Evolutionary conservation across 164 flowering plant genomes (phyloP), one percentile per base, ranked within the genome.

Genomic region (Dillenia suffruticosa): DNA sequence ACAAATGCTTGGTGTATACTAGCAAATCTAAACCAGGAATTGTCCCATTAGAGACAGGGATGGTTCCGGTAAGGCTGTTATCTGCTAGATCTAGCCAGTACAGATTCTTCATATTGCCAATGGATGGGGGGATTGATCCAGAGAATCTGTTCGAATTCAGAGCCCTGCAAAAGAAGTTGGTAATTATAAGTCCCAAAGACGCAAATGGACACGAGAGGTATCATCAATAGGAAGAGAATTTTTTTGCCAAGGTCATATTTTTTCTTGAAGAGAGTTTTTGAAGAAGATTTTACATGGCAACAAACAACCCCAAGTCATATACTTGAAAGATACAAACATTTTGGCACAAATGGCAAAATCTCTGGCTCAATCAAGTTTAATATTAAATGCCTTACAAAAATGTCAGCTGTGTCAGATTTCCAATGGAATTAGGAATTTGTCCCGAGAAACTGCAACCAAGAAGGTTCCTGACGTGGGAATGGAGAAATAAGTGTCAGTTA

Each of bases 381-480:
- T 32, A 46, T 22, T 10, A 9, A 60, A 68, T 44, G 44, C 17
- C 87, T 79, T 82, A 85, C 94, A 88, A 63, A 62, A 11, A 63
- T 14, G 46, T 58, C 62, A 88, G 81, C 57, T 66, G 47, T 13
- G 24, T 49, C 13, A 85, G 77, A 45, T 79, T 79, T 62, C 94
- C 94, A 19, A 88, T 77, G 1, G 84, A 45, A 46, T 65, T 68
- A 12, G 94, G 94, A 55, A 88, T 76, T n/a, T 63, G 74, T 49
- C 94, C 90, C 59, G 67, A 56, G 79, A 88, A 85, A 46, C 86
- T 49, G 69, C 90, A 88, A 40, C 85, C 86, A 47, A 75, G 70
- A 15, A 88, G 81, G 59, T 72, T 72, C 63, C 94, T 85, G 73
- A 49, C 10, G 66, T 26, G 57, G 44, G 52, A 47, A 65, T 9